Conservation (phyloP, 2,329 filamentous ascomycete species). For the Allantophomopsis cytisporea region DNA sequence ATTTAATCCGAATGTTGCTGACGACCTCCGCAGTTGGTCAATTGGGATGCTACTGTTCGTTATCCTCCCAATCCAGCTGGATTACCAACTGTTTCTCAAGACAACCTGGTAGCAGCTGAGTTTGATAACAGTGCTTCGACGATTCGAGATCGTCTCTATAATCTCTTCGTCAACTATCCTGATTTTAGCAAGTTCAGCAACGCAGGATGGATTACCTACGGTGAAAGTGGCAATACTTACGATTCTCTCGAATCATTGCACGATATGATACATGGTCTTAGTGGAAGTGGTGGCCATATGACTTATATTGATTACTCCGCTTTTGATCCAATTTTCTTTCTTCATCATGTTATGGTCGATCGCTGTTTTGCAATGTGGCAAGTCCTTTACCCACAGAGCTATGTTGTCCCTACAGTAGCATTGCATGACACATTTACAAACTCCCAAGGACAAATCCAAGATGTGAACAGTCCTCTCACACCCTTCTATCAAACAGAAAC, state of each 20-base stretch:
- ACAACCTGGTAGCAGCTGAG: conserved; percentile 37
- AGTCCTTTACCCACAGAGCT: conserved; percentile 53
- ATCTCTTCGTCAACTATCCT: conserved; percentile 51
- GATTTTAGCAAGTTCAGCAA: conserved; percentile 59
- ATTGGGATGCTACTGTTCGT: conserved; percentile 46
- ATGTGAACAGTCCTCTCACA: conserved; percentile 40
- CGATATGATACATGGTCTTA: conserved; percentile 48
- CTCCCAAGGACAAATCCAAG: conserved; percentile 34
- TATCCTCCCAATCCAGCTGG: conserved; percentile 20
- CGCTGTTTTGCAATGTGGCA: conserved; percentile 66
- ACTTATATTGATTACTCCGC: conserved; percentile 57
- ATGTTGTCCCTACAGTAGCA: conserved; percentile 42
- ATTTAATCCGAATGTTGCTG: background rate
- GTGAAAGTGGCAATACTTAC: conserved; percentile 26
- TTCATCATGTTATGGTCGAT: conserved; percentile 66
- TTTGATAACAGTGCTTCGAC: conserved; percentile 37
- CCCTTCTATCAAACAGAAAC: conserved; percentile 51
- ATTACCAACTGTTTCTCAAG: conserved; percentile 31
- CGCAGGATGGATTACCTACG: conserved; percentile 42
- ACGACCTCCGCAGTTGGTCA: conserved; percentile 30
- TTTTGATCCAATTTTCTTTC: conserved; percentile 67
- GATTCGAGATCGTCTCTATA: conserved; percentile 50
- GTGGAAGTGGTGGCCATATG: conserved; percentile 49
- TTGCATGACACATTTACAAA: conserved; percentile 45
- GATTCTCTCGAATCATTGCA: conserved; percentile 56